A percentile compares a stretch with the other conserved stretches of the same genome.
phyloP scores from a whole-genome alignment of 306 rosid genomes.

The Lathyrus tuberosus region DNA sequence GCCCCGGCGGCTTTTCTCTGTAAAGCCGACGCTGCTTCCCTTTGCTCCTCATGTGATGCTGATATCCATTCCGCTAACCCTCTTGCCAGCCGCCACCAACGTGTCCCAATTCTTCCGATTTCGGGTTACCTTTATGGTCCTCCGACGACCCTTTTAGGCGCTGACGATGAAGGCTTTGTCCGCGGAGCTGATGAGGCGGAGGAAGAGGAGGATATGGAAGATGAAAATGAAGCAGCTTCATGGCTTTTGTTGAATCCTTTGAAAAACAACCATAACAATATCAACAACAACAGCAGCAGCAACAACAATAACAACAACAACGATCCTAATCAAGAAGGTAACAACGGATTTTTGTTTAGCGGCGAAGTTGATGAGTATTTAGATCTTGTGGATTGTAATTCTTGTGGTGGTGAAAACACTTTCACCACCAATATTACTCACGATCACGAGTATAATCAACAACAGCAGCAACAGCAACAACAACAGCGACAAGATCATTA shows the following conservation, averaged over 20 bases:
- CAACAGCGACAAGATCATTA: constrained; percentile 41
- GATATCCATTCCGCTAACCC: constrained; percentile 94
- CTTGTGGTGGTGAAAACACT: constrained; percentile 40
- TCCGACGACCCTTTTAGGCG: constrained; percentile 15
- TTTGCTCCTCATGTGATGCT: constrained; percentile 78
- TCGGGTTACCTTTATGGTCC: constrained; percentile 51
- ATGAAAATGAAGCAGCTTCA: constrained; percentile 80
- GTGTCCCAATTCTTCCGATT: constrained; percentile 70
- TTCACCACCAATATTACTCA: constrained; percentile 1
- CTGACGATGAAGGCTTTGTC: constrained; percentile 38
- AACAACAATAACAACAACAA: background rate
- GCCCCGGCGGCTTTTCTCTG: constrained; percentile 84
- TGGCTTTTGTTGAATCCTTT: constrained; percentile 80
- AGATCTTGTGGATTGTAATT: constrained; percentile 77
- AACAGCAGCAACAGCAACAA: constrained; percentile 41
- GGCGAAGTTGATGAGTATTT: constrained; percentile 89
- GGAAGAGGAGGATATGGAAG: constrained; percentile 54
- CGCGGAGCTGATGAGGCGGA: constrained; percentile 42
- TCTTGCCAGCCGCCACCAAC: constrained; percentile 91
- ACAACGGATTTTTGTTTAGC: constrained; percentile 56
- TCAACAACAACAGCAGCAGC: background rate
- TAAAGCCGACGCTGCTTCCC: constrained; percentile 91
- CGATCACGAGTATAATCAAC: constrained; percentile 43
- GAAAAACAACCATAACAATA: constrained; percentile 35
- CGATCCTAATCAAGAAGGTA: constrained; percentile 38